These are phyloP conservation scores for Fusarium subtropicale DNA, from an alignment of 2,329 filamentous ascomycete genomes.

Conservation along the genomic window DNA sequence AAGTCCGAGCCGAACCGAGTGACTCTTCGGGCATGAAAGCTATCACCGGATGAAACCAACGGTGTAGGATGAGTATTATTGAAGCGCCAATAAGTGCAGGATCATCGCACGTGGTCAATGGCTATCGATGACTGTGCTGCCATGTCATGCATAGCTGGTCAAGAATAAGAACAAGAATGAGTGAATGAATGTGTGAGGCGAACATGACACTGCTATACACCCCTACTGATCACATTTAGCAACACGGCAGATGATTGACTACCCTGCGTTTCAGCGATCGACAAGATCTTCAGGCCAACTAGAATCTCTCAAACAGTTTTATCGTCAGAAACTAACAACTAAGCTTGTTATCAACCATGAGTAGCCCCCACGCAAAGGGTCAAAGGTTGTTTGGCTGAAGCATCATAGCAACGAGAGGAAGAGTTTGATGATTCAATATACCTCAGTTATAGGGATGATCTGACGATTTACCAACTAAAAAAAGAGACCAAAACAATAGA, in stretches of 20 bases:
- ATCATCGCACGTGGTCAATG: conserved; percentile 2
- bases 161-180: neutral
- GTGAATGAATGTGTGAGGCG: neutral
- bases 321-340: neutral
- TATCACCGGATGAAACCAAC: conserved; percentile 6
- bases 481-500: neutral
- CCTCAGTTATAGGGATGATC: neutral
- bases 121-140: neutral
- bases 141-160: conserved; percentile 1
- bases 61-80: neutral
- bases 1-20: conserved; percentile 32
- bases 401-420: neutral
- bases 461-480: neutral
- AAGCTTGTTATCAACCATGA: neutral
- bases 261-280: conserved; percentile 1
- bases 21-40: conserved; percentile 16
- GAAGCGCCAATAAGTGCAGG: neutral
- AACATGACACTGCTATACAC: neutral
- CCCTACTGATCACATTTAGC: neutral
- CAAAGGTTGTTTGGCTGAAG: conserved; percentile 11
- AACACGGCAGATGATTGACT: conserved; percentile 1
- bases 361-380: conserved; percentile 1
- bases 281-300: conserved; percentile 9
- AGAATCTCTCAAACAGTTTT: neutral
- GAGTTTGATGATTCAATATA: neutral